Conservation (phyloP, 306 rosid genomes). For the Herpetospermum pedunculosum region DNA sequence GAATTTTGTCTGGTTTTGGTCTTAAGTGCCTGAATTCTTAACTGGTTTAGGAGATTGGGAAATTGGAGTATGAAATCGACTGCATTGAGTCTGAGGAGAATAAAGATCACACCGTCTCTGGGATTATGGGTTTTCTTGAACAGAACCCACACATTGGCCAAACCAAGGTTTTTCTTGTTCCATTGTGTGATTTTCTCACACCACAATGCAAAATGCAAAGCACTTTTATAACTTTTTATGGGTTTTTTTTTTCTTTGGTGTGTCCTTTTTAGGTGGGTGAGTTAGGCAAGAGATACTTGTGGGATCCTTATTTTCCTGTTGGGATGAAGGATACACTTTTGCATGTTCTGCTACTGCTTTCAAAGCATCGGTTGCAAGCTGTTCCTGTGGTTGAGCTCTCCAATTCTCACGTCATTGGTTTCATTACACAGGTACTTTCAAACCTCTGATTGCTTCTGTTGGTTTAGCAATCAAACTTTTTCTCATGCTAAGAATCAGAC, state of each 20-base stretch:
- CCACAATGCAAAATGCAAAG: neutral
- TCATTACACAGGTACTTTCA: slow-evolving; percentile 40
- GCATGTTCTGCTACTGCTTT: slow-evolving; percentile 51
- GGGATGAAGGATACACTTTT: slow-evolving; percentile 39
- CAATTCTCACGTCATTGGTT: slow-evolving; percentile 33
- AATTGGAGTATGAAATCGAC: slow-evolving; percentile 2
- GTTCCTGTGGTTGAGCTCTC: slow-evolving; percentile 41
- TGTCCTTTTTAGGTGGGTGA: slow-evolving; percentile 32
- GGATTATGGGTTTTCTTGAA: slow-evolving; percentile 30
- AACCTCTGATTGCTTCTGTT: neutral
- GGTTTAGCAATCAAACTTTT: neutral
- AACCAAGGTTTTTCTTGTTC: slow-evolving; percentile 32
- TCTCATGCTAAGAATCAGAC: too few relatives aligned
- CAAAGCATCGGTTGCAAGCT: slow-evolving; percentile 41
- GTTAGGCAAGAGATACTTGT: slow-evolving; percentile 47
- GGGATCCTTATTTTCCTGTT: slow-evolving; percentile 60
- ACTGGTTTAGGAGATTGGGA: slow-evolving; percentile 32
- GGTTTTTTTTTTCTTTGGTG: too few relatives aligned
- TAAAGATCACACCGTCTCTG: neutral
- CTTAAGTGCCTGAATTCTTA: neutral
- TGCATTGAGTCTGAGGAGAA: slow-evolving; percentile 4
- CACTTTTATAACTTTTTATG: neutral
- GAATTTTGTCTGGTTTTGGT: neutral
- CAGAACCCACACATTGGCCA: slow-evolving; percentile 44
- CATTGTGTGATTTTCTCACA: neutral